Percentiles rank a stretch among this genome's conserved stretches.
phyloP scores from a whole-genome alignment of 2,329 filamentous ascomycete species.

The Seiridium cupressi region DNA sequence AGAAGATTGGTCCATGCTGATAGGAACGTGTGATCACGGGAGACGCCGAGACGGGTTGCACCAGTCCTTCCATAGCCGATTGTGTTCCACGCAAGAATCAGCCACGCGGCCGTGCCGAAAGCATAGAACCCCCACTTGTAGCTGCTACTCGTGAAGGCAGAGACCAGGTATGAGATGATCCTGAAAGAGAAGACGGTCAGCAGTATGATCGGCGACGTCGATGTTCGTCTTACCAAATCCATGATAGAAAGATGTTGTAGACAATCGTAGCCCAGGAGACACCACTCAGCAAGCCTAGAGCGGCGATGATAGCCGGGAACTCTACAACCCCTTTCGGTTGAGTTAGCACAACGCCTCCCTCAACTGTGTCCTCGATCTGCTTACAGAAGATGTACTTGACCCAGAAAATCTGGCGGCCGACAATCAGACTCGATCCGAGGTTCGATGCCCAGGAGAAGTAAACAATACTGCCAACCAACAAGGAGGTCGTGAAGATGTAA shows the following conservation, averaged over 20 bases:
- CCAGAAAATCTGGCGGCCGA: constrained; percentile 52
- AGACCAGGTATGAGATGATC: constrained; percentile 48
- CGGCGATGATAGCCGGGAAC: constrained; percentile 43
- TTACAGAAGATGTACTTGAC: constrained; percentile 45
- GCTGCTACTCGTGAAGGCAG: constrained; percentile 43
- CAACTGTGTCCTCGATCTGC: not conserved
- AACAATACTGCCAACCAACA: constrained; percentile 45
- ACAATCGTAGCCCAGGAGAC: constrained; percentile 56
- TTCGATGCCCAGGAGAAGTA: constrained; percentile 54
- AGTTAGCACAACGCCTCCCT: no score
- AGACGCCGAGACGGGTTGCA: constrained; percentile 39
- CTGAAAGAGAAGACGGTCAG: constrained; percentile 6
- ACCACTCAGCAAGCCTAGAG: constrained; percentile 49
- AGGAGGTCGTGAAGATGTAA: constrained; percentile 50
- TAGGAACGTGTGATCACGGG: constrained; percentile 43
- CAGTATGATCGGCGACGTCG: not conserved
- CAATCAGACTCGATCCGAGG: constrained; percentile 35
- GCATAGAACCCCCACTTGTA: constrained; percentile 60
- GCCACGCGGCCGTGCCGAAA: constrained; percentile 47
- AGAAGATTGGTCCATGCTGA: constrained; percentile 47
- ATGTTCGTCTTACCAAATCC: constrained; percentile 39
- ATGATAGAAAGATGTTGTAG: constrained; percentile 46
- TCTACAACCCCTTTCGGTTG: constrained; percentile 37
- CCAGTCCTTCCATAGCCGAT: constrained; percentile 34
- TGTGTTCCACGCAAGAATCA: constrained; percentile 44